These are phyloP conservation scores for Porpolomopsis calyptriformis DNA, from an alignment of 768 basidiomycete species.

Conservation along the genomic window DNA sequence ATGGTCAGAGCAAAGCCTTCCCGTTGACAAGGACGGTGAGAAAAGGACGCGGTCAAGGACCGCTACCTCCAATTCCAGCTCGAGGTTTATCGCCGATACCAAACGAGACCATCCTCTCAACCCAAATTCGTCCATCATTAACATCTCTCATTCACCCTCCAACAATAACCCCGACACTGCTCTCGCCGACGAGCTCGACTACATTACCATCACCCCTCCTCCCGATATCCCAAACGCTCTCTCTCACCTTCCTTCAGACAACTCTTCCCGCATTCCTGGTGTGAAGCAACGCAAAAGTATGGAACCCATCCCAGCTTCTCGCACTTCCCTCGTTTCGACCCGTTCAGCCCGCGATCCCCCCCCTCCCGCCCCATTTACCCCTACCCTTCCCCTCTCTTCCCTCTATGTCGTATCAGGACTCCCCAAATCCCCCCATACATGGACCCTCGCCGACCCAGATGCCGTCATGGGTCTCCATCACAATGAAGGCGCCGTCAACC, in stretches of 20 bases:
- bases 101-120: slow-evolving; percentile 24
- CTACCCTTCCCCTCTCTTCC: slow-evolving; percentile 68
- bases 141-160: slow-evolving; percentile 33
- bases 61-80: slow-evolving; percentile 18
- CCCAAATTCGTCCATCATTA: slow-evolving; percentile 42
- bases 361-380: slow-evolving; percentile 49
- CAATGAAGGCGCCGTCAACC: slow-evolving; percentile 71
- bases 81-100: slow-evolving; percentile 14
- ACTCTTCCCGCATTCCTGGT: slow-evolving; percentile 70
- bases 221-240: slow-evolving; percentile 26
- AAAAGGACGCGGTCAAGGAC: slow-evolving; percentile 22
- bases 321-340: slow-evolving; percentile 70
- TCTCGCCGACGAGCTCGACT: slow-evolving; percentile 66
- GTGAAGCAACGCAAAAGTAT: slow-evolving; percentile 66
- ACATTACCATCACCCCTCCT: slow-evolving; percentile 43
- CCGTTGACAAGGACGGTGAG: slow-evolving; percentile 16
- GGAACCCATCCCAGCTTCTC: slow-evolving; percentile 77
- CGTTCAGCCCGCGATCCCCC: slow-evolving; percentile 51
- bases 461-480: slow-evolving; percentile 75
- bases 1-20: slow-evolving; percentile 39
- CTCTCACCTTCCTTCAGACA: slow-evolving; percentile 42
- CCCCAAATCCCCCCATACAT: slow-evolving; percentile 81
- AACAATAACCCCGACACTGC: slow-evolving; percentile 18
- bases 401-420: slow-evolving; percentile 84
- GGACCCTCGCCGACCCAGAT: slow-evolving; percentile 82